Percentiles rank a stretch among this genome's conserved stretches.
Evolutionary conservation across 345 rosid genomes (phyloP).

Genomic region (Linum usitatissimum): DNA sequence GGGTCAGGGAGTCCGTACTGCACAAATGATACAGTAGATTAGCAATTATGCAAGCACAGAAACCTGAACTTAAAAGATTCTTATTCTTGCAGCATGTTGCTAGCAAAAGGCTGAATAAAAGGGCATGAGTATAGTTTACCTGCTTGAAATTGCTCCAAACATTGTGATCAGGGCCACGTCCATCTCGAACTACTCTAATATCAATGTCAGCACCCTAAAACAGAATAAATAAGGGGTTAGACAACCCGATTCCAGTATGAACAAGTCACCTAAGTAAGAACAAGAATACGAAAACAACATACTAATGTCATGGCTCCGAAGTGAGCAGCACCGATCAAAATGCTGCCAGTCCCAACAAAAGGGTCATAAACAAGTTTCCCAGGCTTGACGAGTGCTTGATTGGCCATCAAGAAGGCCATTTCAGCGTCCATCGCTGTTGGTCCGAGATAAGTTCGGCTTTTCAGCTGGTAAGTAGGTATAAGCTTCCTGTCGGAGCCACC

Average conservation of each 20-base stretch:
- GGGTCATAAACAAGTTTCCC: constrained; percentile 92
- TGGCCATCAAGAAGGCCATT: constrained; percentile 93
- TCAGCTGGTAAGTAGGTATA: constrained; percentile 73
- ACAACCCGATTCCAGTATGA: not conserved
- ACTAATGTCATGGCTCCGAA: constrained; percentile 94
- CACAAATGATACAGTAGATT: constrained; percentile 14
- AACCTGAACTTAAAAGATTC: not conserved
- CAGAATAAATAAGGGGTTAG: not conserved
- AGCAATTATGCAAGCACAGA: not conserved
- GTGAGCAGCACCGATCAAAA: constrained; percentile 85
- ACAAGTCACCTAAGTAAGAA: not conserved
- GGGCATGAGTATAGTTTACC: constrained; percentile 26
- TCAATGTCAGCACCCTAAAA: constrained; percentile 94
- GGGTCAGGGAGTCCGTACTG: constrained; percentile 88
- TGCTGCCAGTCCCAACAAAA: constrained; percentile 95
- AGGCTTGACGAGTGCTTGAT: constrained; percentile 68
- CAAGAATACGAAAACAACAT: constrained; percentile 8
- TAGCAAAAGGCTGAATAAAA: not conserved
- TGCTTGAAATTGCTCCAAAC: constrained; percentile 99
- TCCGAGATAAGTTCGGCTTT: constrained; percentile 78
- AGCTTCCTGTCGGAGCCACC: constrained; percentile 89
- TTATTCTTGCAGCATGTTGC: not conserved
- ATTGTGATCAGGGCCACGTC: constrained; percentile 93
- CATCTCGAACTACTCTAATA: constrained; percentile 90
- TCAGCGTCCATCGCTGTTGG: constrained; percentile 99